Conservation (phyloP, 2,329 filamentous ascomycete genomes). For the Xylaria digitata region DNA sequence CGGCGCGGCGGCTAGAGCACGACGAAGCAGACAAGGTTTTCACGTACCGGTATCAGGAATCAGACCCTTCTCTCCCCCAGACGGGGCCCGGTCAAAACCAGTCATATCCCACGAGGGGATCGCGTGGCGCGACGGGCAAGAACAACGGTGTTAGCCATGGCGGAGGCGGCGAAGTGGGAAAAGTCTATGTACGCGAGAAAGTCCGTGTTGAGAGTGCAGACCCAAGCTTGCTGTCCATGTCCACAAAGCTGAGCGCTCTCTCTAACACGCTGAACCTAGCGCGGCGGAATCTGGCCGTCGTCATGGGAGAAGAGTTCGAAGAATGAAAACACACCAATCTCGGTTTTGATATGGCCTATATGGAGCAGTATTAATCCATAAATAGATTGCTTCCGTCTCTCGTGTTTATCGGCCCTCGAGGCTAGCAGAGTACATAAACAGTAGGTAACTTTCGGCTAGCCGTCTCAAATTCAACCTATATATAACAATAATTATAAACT, state of each 20-base stretch:
- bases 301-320: constrained; percentile 73
- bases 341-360: too few relatives aligned
- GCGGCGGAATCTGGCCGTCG: constrained; percentile 76
- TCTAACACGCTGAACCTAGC: constrained; percentile 77
- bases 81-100: constrained; percentile 15
- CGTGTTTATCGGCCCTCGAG: not conserved
- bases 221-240: constrained; percentile 83
- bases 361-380: not conserved
- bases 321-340: constrained; percentile 42
- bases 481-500: not conserved
- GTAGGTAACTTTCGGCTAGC: not conserved
- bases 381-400: not conserved
- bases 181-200: constrained; percentile 87
- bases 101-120: constrained; percentile 27
- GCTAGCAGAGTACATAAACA: not conserved
- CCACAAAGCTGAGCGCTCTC: constrained; percentile 83
- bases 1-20: constrained; percentile 72
- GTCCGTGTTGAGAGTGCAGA: constrained; percentile 89
- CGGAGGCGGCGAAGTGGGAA: constrained; percentile 57
- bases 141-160: not conserved
- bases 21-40: constrained; percentile 86
- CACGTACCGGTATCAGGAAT: constrained; percentile 59
- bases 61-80: constrained; percentile 40
- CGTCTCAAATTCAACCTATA: not conserved
- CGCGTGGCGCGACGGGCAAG: constrained; percentile 30